phyloP scores from a whole-genome alignment of 805 yeast species.

The Metschnikowia picachoensis region DNA sequence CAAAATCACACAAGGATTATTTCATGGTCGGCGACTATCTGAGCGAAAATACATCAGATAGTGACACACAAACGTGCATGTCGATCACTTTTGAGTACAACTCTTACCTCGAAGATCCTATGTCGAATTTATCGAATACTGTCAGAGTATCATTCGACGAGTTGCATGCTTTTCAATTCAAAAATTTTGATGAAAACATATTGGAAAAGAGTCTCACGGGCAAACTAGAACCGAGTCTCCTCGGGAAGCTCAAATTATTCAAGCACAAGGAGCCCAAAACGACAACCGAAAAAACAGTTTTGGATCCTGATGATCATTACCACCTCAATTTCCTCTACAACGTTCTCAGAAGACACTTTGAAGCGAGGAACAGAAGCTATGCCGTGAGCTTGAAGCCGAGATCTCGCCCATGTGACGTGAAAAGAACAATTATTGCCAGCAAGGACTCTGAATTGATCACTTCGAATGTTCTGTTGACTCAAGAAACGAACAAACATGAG shows the following conservation, averaged over 20 bases:
- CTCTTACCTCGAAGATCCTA: slow-evolving; percentile 33
- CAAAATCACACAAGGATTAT: background rate
- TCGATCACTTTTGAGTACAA: slow-evolving; percentile 35
- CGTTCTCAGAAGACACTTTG: slow-evolving; percentile 30
- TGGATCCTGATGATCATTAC: slow-evolving; percentile 27
- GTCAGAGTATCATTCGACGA: slow-evolving; percentile 29
- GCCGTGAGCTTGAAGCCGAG: slow-evolving; percentile 19
- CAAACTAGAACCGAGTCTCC: slow-evolving; percentile 17
- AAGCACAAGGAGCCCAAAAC: slow-evolving; percentile 15
- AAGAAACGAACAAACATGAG: background rate
- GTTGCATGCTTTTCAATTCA: slow-evolving; percentile 19
- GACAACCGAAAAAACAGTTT: slow-evolving; percentile 5
- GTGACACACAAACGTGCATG: slow-evolving; percentile 25
- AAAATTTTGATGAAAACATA: slow-evolving; percentile 19
- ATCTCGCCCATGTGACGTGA: background rate
- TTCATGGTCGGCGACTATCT: slow-evolving; percentile 9
- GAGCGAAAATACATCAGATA: background rate
- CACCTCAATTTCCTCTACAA: slow-evolving; percentile 31
- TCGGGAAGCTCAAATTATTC: slow-evolving; percentile 24
- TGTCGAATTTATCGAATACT: slow-evolving; percentile 21
- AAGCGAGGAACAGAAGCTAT: slow-evolving; percentile 27
- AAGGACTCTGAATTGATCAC: slow-evolving; percentile 2
- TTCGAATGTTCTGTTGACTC: slow-evolving; percentile 1
- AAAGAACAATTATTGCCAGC: background rate
- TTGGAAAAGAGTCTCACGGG: slow-evolving; percentile 32